Evolutionary conservation across 441 rosid genomes (phyloP).

Genomic region (Macaranga tanarius): DNA sequence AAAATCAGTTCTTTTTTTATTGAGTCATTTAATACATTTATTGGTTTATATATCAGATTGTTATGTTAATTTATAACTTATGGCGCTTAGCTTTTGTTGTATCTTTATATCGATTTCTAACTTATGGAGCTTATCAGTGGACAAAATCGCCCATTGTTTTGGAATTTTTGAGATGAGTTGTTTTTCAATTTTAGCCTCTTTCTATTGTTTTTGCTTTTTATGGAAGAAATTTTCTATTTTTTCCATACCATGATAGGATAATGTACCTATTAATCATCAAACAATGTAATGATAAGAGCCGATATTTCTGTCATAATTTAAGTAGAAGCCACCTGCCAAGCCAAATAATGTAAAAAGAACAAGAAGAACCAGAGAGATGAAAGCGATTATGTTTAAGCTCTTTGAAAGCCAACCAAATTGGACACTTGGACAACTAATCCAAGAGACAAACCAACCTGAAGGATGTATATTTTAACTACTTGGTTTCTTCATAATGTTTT

Average conservation of each 20-base stretch:
- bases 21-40: too few relatives aligned
- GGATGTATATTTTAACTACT: slow-evolving; percentile 32
- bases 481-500: neutral
- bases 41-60: too few relatives aligned
- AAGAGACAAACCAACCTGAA: slow-evolving; percentile 90
- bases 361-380: slow-evolving; percentile 85
- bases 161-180: too few relatives aligned
- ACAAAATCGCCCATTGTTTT: too few relatives aligned
- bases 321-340: slow-evolving; percentile 71
- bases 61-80: too few relatives aligned
- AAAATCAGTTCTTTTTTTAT: too few relatives aligned
- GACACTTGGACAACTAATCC: slow-evolving; percentile 83
- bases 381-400: slow-evolving; percentile 90
- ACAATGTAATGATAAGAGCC: slow-evolving; percentile 20
- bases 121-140: too few relatives aligned
- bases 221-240: slow-evolving; percentile 8
- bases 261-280: slow-evolving; percentile 9
- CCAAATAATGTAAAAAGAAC: slow-evolving; percentile 80
- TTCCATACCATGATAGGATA: neutral
- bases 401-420: slow-evolving; percentile 91
- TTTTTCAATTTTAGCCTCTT: too few relatives aligned
- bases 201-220: slow-evolving; percentile 19
- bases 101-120: too few relatives aligned
- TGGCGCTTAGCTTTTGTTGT: too few relatives aligned
- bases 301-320: slow-evolving; percentile 52